phyloP scores from a whole-genome alignment of 2,329 filamentous ascomycete genomes.

The Phaeosphaeriaceae sp. region DNA sequence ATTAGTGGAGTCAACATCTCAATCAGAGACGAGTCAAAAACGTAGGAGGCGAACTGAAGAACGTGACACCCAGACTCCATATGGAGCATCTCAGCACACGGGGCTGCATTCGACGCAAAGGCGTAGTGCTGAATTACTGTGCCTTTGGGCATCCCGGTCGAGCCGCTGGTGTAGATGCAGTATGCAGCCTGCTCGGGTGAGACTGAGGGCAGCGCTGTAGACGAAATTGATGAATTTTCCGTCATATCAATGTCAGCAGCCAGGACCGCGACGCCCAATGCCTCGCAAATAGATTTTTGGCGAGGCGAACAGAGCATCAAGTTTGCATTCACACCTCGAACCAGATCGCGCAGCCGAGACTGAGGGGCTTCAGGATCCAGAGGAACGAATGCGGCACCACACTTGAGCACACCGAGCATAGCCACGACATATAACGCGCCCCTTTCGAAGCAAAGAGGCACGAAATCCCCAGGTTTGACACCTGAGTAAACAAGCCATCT shows the following conservation, averaged over 20 bases:
- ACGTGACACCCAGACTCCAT: not conserved
- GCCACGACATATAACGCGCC: slow-evolving; percentile 34
- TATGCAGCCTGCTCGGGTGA: too few species aligned
- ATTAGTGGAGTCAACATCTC: slow-evolving; percentile 59
- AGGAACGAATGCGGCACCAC: slow-evolving; percentile 47
- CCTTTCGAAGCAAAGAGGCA: slow-evolving; percentile 31
- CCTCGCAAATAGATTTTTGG: too few species aligned
- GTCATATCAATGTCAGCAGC: too few species aligned
- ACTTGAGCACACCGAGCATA: slow-evolving; percentile 51
- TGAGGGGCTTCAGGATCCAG: slow-evolving; percentile 22
- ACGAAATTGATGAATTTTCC: slow-evolving; percentile 18
- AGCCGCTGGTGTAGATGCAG: slow-evolving; percentile 80
- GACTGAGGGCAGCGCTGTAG: too few species aligned
- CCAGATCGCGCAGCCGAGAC: slow-evolving; percentile 6
- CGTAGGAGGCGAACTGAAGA: slow-evolving; percentile 46
- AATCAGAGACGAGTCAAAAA: slow-evolving; percentile 59
- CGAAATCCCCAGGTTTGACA: slow-evolving; percentile 13
- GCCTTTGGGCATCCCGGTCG: slow-evolving; percentile 77
- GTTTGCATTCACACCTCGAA: too few species aligned
- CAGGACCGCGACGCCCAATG: too few species aligned
- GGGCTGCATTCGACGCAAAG: not conserved
- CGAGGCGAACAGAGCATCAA: too few species aligned
- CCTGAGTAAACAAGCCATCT: slow-evolving; percentile 5
- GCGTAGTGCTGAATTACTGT: slow-evolving; percentile 49
- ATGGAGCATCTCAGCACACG: slow-evolving; percentile 21